Evolutionary conservation across 371 early-diverging fungal genomes (phyloP).

Genomic region (Apophysomyces variabilis): DNA sequence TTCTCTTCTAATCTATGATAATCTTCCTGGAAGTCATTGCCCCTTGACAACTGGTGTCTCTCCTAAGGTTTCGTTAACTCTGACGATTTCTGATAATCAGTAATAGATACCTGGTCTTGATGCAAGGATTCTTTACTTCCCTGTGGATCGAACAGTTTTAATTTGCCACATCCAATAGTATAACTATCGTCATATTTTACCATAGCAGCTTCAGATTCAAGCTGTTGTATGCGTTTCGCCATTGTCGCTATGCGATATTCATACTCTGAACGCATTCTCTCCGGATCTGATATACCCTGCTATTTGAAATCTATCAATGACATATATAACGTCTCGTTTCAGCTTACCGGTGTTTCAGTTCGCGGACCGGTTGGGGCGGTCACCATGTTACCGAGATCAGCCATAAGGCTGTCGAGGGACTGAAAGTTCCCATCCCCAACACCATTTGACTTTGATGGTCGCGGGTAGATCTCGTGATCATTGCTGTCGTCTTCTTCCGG

Average conservation of each 20-base stretch:
- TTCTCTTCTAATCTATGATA: constrained; percentile 52
- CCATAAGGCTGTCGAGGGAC: constrained; percentile 83
- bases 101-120: constrained; percentile 1
- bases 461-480: constrained; percentile 15
- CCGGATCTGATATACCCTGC: constrained; percentile 18
- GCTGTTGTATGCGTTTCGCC: constrained; percentile 48
- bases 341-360: not conserved
- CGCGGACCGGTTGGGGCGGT: constrained; percentile 14
- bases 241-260: constrained; percentile 59
- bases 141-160: not conserved
- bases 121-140: constrained; percentile 20
- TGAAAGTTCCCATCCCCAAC: constrained; percentile 55
- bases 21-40: constrained; percentile 43
- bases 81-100: not conserved
- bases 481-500: constrained; percentile 31
- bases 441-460: constrained; percentile 24
- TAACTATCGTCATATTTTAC: not conserved
- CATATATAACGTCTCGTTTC: not conserved
- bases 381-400: constrained; percentile 79
- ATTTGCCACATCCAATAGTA: no score
- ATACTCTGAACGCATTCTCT: constrained; percentile 56
- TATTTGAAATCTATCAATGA: not conserved
- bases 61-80: not conserved
- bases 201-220: constrained; percentile 36
- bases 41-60: constrained; percentile 15